Conservation (phyloP, 192 early-diverging fungal species). For the Hyaloraphidium curvatum region DNA sequence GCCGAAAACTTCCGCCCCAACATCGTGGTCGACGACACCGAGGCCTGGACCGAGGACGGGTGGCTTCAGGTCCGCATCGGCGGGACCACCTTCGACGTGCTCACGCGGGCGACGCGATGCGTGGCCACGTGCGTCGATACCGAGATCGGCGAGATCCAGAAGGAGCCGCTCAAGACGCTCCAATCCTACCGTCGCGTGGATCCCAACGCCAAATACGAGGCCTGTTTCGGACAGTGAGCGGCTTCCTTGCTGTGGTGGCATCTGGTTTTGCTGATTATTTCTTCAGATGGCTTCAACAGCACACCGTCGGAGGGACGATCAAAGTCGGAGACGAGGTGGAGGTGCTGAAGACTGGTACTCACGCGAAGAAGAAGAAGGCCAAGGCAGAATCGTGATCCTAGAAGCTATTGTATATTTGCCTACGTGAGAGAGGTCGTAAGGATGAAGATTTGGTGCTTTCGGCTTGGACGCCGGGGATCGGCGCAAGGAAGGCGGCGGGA, state of each 20-base stretch:
- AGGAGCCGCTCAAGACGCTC: not conserved
- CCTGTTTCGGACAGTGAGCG: not conserved
- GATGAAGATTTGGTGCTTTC: too few species aligned
- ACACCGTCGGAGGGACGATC: not conserved
- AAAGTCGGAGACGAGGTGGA: conserved; percentile 1
- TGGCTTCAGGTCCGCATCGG: not conserved
- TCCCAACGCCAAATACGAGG: conserved; percentile 2
- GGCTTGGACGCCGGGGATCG: too few species aligned
- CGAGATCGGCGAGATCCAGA: not conserved
- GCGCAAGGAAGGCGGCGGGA: too few species aligned
- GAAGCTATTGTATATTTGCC: not conserved
- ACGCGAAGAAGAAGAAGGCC: not conserved
- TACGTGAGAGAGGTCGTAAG: too few species aligned
- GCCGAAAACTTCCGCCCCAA: conserved; percentile 2
- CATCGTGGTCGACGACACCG: not conserved
- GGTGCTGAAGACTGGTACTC: not conserved
- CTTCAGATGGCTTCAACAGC: not conserved
- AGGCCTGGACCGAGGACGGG: not conserved
- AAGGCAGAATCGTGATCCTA: not conserved
- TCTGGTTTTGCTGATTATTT: not conserved
- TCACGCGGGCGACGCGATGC: conserved; percentile 1
- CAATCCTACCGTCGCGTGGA: not conserved
- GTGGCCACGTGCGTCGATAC: not conserved
- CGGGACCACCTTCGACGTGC: not conserved
- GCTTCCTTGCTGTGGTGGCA: not conserved